Base-by-base conservation (phyloP, 1,284 basidiomycete species). In the Peniophora sp. region DNA sequence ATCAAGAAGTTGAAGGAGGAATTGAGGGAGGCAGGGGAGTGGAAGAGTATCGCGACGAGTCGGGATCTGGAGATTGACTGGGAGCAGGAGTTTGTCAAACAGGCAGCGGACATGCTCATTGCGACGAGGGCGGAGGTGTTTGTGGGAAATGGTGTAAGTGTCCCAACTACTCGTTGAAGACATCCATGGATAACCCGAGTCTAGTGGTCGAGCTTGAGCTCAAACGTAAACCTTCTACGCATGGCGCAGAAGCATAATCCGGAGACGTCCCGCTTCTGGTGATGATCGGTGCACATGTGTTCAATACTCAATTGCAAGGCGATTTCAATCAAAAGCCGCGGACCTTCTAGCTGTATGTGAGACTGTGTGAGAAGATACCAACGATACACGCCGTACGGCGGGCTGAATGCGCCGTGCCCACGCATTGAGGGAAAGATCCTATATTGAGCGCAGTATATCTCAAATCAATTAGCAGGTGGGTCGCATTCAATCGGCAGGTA, bases 91-190 rank as follows among this genome's bases (percentile, higher is more conserved):
- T 69, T 66, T 43, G 62, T 72, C 44, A 59, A 68, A 41, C 74
- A 75, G 55, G 63, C 61, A 22, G 51, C 75, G 51, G 77, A 79
- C 55, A 78, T 78, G 75, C 64, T 69, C 25, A 64, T 78, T 38
- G 75, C 69, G 9, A 59, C 69, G 59, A 59, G 67, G 46, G 72
- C 74, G 14, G 67, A 76, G 52, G 67, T 72, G 14, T 67, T 79
- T 45, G 59, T 78, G 38, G 77, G 76, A 1, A 92, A 91, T 59
- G 89, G 85, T 63, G 84, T 88, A 60, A 65, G 83, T 72, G 22
- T 39, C 47, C 43, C 24, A 27, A 49, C 50, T 55, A 56, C 19
- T 44, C 50, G 25, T 41, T 52, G n/a, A 34, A 14, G 25, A 25
- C 10, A 41, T 36, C 50, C n/a, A 8, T 25, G 17, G 17, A 10